Base-by-base conservation (phyloP, 164 flowering plant species). In the Stephania yunnanensis region DNA sequence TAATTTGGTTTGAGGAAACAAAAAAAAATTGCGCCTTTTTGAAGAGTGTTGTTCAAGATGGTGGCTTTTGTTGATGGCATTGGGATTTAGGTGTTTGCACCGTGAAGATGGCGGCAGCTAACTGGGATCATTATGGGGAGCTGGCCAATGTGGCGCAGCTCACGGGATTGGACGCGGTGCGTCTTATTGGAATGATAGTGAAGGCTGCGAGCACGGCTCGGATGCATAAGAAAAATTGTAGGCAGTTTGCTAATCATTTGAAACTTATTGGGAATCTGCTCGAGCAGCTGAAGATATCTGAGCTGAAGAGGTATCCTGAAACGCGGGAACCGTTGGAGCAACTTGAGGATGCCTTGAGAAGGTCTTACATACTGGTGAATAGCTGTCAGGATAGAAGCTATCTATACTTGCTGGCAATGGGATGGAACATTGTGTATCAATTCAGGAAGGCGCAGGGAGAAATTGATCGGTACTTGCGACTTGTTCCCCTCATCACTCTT, bases 331-430 rank as follows among this genome's bases (percentile, higher is more conserved):
- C 99, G 4, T 74, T 95, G 80, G 99, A 93, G 83, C 94, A 88
- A 79, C 92, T 95, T 31, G 99, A 95, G 84, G 98, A 94, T 78
- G 90, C 99, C 0, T 76, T 95, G 79, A 87, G 98, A 82, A 87
- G 97, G 81, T 86, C 97, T 76, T 94, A 87, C 73, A 77, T 93
- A 20, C 81, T 95, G 82, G 92, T 95, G 58, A 86, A 88, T 50
- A 95, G 99, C 77, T 93, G 98, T 72, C 98, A 92, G 79, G 99
- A 95, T 71, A 77, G 90, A 73, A 95, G 99, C 80, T 95, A 89
- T 77, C 88, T 95, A 5, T 93, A 93, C 79, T 78, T 95, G 82
- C 81, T 93, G 73, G 97, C 98, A 7, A 93, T 95, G 98, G 98
- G 98, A 9, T 93, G 98, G 98, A 92, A 92, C 77, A 89, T 95